phyloP scores from a whole-genome alignment of 176 grass and related monocot genomes.

The Panicum miliaceum region DNA sequence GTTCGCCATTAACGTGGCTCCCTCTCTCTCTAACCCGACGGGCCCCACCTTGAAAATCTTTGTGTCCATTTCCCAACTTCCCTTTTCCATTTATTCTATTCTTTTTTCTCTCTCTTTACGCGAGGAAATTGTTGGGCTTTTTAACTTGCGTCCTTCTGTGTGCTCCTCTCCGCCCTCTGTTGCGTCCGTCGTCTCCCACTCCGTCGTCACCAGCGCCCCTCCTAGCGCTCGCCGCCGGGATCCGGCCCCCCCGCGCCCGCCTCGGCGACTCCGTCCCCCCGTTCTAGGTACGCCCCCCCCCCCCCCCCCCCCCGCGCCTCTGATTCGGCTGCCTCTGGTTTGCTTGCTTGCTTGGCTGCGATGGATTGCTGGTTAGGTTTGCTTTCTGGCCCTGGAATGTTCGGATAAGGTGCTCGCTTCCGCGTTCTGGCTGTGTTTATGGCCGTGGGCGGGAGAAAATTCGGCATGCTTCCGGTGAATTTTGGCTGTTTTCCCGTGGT shows the following conservation, averaged over 20 bases:
- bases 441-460: not conserved
- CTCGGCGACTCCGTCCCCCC: conserved; percentile 34
- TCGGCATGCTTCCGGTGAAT: not conserved
- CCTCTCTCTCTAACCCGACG: not conserved
- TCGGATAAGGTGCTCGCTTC: not conserved
- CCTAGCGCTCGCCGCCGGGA: conserved; percentile 49
- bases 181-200: conserved; percentile 22
- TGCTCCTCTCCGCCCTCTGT: not conserved
- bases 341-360: not conserved
- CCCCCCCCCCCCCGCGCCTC: too few relatives aligned
- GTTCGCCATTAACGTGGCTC: not conserved
- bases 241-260: not conserved
- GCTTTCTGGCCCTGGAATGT: not conserved
- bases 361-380: not conserved
- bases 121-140: conserved; percentile 26
- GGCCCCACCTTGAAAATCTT: not conserved
- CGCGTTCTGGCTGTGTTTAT: not conserved
- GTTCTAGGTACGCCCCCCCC: conserved; percentile 23
- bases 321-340: conserved; percentile 10
- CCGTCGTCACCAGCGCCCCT: not conserved
- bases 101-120: not conserved
- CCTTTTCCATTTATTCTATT: not conserved
- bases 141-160: conserved; percentile 33
- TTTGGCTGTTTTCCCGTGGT: not conserved
- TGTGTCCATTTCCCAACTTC: conserved; percentile 24